Evolutionary conservation across 2,329 filamentous ascomycete genomes (phyloP), one percentile per base, ranked within the genome.

Genomic region (Penicillium sp.): DNA sequence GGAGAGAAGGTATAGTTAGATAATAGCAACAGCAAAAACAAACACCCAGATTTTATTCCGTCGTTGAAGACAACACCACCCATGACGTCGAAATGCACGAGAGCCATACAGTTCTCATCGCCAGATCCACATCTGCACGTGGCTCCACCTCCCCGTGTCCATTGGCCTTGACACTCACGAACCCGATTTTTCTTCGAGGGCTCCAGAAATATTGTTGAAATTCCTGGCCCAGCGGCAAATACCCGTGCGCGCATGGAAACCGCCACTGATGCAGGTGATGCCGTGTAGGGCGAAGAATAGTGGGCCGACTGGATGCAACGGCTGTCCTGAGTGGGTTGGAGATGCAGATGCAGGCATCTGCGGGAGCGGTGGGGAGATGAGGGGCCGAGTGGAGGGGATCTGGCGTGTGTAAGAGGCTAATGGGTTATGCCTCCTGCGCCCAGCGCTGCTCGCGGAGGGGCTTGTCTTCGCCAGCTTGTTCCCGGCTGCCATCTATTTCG

Each of bases 391-490:
- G 27, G 18, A 16, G 34, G 11, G 15, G n/a, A 22, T 12, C 3
- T 15, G 25, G 23, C 5, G 11, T 11, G 20, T 14, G 33, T 4
- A 11, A 20, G 22, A 18, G 34, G 26, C 27, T 7, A 20, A 15
- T 5, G 15, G 15, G 15, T 32, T 28, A 60, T 31, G 51, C 60
- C 44, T 75, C 72, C 56, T 82, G 73, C 17, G 81, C 78, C 90
- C 90, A 96, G 53, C 85, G 76, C 61, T 74, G 73, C 66, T 96
- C 90, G 36, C 90, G 75, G 37, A 92, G 60, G 1, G 85, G 77
- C 68, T 80, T 75, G 44, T 84, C 76, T 49, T 75, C 72, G 1
- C 71, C 72, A 23, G 69, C 60, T 30, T 61, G 54, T 32, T 64
- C 62, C 31, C 85, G 74, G 44, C 72, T 77, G 6, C 83, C 84